A percentile compares a stretch with the other conserved stretches of the same genome.
phyloP scores from a whole-genome alignment of 2,329 filamentous ascomycete species.

The Paecilomyces fulvus region DNA sequence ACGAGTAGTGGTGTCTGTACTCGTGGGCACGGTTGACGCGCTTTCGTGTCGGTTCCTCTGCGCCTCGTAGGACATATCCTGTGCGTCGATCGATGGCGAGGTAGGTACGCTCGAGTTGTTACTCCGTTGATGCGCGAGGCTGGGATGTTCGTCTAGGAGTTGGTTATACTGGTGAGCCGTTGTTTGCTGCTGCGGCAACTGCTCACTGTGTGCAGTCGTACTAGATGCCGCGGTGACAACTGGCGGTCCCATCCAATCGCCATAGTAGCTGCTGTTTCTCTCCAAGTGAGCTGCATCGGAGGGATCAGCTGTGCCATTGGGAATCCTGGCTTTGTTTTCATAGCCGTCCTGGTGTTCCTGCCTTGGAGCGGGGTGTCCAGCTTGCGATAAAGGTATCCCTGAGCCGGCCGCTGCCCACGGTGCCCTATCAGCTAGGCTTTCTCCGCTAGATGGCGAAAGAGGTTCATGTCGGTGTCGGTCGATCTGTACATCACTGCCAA shows the following conservation, averaged over 20 bases:
- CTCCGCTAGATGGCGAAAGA: constrained; percentile 70
- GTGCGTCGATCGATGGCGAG: neutral
- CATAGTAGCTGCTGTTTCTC: constrained; percentile 36
- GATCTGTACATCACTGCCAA: constrained; percentile 87
- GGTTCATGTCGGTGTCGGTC: constrained; percentile 76
- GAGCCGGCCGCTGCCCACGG: constrained; percentile 50
- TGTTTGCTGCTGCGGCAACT: constrained; percentile 9
- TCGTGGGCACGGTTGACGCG: constrained; percentile 25
- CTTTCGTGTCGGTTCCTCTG: constrained; percentile 20
- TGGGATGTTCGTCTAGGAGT: neutral
- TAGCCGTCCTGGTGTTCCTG: constrained; percentile 5
- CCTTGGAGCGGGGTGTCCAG: constrained; percentile 24
- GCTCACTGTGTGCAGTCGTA: neutral
- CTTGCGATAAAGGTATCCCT: constrained; percentile 24
- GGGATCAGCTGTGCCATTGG: constrained; percentile 5
- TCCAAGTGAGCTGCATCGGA: constrained; percentile 10
- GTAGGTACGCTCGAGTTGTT: neutral
- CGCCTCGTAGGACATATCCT: constrained; percentile 8
- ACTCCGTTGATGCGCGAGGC: neutral
- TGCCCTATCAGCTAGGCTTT: constrained; percentile 62
- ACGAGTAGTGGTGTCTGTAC: constrained; percentile 23
- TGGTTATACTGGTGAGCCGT: neutral
- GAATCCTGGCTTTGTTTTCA: constrained; percentile 4
- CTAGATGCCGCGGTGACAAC: constrained; percentile 21
- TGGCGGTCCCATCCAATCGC: constrained; percentile 47